A percentile compares a stretch with the other conserved stretches of the same genome.
Conservation (phyloP, 2,329 filamentous ascomycete species). For the Fusarium proliferatum region DNA sequence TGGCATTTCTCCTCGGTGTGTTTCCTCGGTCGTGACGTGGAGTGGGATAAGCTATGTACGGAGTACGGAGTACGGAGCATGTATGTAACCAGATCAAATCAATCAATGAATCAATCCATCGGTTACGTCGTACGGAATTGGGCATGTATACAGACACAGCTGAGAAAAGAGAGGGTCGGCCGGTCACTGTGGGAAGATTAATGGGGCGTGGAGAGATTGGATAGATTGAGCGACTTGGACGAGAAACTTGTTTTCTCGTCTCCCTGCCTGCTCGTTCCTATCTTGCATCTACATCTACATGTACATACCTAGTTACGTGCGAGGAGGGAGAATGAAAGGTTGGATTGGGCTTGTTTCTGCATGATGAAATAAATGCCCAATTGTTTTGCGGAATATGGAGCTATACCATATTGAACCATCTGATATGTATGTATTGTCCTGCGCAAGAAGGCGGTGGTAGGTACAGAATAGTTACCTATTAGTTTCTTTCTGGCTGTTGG, state of each 20-base stretch:
- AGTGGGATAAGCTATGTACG: slow-evolving; percentile 8
- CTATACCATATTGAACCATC: slow-evolving; percentile 4
- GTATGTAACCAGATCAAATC: not conserved
- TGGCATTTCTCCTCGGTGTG: not conserved
- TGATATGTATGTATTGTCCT: not conserved
- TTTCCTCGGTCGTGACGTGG: slow-evolving; percentile 14
- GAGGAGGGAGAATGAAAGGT: not conserved
- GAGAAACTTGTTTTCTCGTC: slow-evolving; percentile 15
- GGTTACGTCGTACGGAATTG: not conserved
- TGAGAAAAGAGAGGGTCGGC: slow-evolving; percentile 12
- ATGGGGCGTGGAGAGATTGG: slow-evolving; percentile 15
- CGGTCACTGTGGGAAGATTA: slow-evolving; percentile 10
- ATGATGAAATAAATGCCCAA: slow-evolving; percentile 22
- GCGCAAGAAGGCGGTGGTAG: not conserved
- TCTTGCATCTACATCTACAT: not conserved
- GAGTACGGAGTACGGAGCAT: not conserved
- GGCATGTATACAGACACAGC: not conserved
- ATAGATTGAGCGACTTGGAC: slow-evolving; percentile 2
- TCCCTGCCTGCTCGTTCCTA: not conserved
- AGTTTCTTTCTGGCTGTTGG: not conserved
- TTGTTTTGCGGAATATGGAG: not conserved
- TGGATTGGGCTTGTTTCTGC: not conserved
- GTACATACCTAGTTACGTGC: not conserved
- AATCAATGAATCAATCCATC: slow-evolving; percentile 10
- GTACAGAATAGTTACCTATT: not conserved